These are phyloP conservation scores for Colletotrichum eleusines DNA, from an alignment of 2,329 filamentous ascomycete species.

Conservation along the genomic window DNA sequence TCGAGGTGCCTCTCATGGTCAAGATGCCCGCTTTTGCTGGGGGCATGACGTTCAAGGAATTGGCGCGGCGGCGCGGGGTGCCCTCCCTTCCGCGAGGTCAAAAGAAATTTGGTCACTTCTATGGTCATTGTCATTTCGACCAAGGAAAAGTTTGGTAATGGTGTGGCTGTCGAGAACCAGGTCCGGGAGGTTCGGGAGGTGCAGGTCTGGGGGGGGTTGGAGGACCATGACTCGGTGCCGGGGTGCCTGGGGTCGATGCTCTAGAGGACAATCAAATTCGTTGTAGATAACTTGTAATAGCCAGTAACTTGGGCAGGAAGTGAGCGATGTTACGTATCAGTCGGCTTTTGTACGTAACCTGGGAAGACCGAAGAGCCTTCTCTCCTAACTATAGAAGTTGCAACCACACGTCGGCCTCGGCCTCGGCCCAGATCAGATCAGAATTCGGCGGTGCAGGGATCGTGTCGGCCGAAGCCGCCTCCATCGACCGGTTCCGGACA, in stretches of 20 bases:
- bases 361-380: constrained; percentile 1
- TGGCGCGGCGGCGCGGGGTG: constrained; percentile 45
- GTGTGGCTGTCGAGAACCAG: constrained; percentile 28
- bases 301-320: too few relatives aligned
- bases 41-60: constrained; percentile 52
- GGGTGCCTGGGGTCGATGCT: neutral
- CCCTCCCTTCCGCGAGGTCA: constrained; percentile 37
- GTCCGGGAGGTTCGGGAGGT: constrained; percentile 32
- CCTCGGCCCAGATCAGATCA: neutral
- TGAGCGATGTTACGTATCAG: too few relatives aligned
- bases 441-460: constrained; percentile 5
- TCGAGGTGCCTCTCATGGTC: constrained; percentile 57
- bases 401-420: neutral
- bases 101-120: constrained; percentile 16
- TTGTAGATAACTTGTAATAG: neutral
- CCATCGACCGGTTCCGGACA: neutral
- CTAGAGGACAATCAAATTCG: neutral
- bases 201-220: constrained; percentile 10
- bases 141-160: constrained; percentile 14
- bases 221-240: constrained; percentile 22
- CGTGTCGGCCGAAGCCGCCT: constrained; percentile 28
- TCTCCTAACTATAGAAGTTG: too few relatives aligned
- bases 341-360: too few relatives aligned
- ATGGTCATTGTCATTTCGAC: neutral
- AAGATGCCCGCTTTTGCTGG: constrained; percentile 53